A percentile compares a stretch with the other conserved stretches of the same genome.
These are phyloP conservation scores for Hermanozyma aechmeae DNA, from an alignment of 805 yeast genomes.

Conservation along the genomic window DNA sequence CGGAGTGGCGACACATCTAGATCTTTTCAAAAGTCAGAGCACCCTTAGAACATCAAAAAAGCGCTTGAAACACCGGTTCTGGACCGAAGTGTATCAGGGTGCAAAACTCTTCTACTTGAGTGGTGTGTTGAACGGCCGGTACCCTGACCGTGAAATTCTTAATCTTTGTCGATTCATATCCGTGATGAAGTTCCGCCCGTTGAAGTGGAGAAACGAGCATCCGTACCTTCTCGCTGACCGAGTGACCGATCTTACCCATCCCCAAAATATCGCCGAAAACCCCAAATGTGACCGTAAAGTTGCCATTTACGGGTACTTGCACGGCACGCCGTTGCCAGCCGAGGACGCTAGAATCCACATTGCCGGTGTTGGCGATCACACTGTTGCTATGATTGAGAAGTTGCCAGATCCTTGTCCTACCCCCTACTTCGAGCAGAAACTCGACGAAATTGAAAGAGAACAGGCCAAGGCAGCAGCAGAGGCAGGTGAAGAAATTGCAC, in stretches of 20 bases:
- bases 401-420: slow-evolving; percentile 99
- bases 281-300: slow-evolving; percentile 81
- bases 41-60: slow-evolving; percentile 89
- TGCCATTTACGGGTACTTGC: slow-evolving; percentile 88
- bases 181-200: slow-evolving; percentile 97
- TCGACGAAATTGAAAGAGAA: slow-evolving; percentile 76
- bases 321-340: slow-evolving; percentile 79
- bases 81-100: slow-evolving; percentile 99
- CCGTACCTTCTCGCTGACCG: slow-evolving; percentile 90
- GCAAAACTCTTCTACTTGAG: slow-evolving; percentile 91
- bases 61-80: slow-evolving; percentile 83
- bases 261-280: slow-evolving; percentile 66
- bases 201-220: slow-evolving; percentile 98
- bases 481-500: slow-evolving; percentile 44
- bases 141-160: slow-evolving; percentile 92
- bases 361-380: slow-evolving; percentile 91
- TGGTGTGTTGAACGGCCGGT: slow-evolving; percentile 94
- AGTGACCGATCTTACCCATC: slow-evolving; percentile 90
- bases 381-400: slow-evolving; percentile 69
- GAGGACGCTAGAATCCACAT: slow-evolving; percentile 74
- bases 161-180: slow-evolving; percentile 87
- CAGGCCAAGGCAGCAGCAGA: slow-evolving; percentile 56
- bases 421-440: slow-evolving; percentile 78
- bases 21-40: slow-evolving; percentile 80
- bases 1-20: slow-evolving; percentile 94